These are phyloP conservation scores for Neurospora sp. DNA, from an alignment of 495 filamentous ascomycete genomes.

Conservation along the genomic window DNA sequence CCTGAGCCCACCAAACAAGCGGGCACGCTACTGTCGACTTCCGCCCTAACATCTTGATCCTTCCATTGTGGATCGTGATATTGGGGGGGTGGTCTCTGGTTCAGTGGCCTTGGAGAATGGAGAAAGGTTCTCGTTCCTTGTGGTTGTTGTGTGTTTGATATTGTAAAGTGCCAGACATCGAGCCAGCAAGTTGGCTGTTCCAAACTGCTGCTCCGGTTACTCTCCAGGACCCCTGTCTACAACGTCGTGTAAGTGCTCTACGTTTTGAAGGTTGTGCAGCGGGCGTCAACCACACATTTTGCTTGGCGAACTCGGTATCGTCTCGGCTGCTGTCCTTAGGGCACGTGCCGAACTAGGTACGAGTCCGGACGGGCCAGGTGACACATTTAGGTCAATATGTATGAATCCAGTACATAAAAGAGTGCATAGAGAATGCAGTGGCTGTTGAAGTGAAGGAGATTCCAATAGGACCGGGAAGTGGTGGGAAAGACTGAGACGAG, in stretches of 20 bases:
- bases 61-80: background rate
- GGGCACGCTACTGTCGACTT: background rate
- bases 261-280: background rate
- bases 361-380: background rate
- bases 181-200: background rate
- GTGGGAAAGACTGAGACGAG: background rate
- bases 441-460: background rate
- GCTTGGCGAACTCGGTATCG: background rate
- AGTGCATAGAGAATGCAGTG: background rate
- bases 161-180: background rate
- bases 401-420: background rate
- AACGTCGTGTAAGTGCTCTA: background rate
- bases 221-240: background rate
- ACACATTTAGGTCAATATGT: background rate
- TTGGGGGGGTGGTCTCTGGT: background rate
- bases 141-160: background rate
- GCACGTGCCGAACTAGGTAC: background rate
- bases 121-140: background rate
- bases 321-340: background rate
- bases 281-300: background rate
- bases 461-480: background rate
- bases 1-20: conserved; percentile 16
- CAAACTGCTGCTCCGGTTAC: background rate
- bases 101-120: background rate
- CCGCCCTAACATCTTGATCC: background rate